Percentiles rank a stretch among this genome's conserved stretches.
phyloP scores from a whole-genome alignment of 2,329 filamentous ascomycete genomes.

The Laburnicola sp. region DNA sequence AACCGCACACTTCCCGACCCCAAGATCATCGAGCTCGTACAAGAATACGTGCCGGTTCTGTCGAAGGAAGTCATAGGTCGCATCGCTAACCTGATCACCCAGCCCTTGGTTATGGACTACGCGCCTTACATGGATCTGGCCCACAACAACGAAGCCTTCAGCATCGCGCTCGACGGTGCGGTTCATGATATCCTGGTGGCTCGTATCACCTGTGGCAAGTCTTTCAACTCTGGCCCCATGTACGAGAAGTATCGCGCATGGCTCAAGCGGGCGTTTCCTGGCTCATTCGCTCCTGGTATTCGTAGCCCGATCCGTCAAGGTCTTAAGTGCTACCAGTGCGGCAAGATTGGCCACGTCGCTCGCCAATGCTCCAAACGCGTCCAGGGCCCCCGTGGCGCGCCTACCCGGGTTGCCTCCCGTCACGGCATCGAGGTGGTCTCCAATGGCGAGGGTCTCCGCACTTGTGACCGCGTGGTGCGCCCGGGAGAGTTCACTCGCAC shows the following conservation, averaged over 20 bases:
- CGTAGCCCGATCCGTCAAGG: background rate
- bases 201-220: conserved; percentile 9
- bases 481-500: conserved; percentile 19
- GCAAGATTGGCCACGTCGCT: conserved; percentile 5
- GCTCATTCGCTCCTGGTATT: background rate
- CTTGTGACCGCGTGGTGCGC: conserved; percentile 20
- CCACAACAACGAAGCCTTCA: conserved; percentile 9
- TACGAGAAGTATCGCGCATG: background rate
- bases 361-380: background rate
- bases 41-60: conserved; percentile 11
- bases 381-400: background rate
- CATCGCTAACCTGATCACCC: conserved; percentile 13
- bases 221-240: conserved; percentile 8
- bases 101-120: conserved; percentile 19
- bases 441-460: conserved; percentile 20
- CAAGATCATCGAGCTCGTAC: conserved; percentile 14
- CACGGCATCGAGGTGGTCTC: conserved; percentile 8
- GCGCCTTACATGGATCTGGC: conserved; percentile 13
- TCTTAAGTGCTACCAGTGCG: conserved; percentile 9
- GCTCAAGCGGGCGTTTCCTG: background rate
- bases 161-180: background rate
- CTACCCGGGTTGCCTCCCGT: background rate
- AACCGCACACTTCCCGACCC: conserved; percentile 12
- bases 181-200: conserved; percentile 8
- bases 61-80: conserved; percentile 1